Percentiles rank a stretch among this genome's conserved stretches.
These are phyloP conservation scores for Diaporthe capsici DNA, from an alignment of 2,329 filamentous ascomycete genomes.

Conservation along the genomic window DNA sequence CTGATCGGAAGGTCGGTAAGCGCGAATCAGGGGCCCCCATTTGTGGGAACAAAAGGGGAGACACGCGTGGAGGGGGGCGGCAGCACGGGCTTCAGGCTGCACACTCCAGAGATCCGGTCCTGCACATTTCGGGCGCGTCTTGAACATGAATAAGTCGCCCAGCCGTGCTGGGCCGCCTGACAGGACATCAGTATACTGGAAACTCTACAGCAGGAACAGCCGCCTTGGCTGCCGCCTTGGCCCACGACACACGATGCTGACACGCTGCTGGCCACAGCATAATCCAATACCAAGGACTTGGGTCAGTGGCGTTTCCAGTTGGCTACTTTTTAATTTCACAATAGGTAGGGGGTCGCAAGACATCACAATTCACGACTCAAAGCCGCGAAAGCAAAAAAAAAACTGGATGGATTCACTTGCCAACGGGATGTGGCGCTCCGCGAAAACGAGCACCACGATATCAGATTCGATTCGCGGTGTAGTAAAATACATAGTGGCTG, in stretches of 20 bases:
- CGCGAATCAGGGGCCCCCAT: conserved; percentile 12
- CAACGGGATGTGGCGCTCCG: conserved; percentile 32
- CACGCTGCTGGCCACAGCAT: neutral
- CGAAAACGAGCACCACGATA: neutral
- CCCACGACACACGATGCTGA: neutral
- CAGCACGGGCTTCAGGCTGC: conserved; percentile 11
- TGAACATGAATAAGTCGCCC: conserved; percentile 16
- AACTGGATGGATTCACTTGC: neutral
- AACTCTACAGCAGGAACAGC: neutral
- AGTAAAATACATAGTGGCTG: conserved; percentile 15
- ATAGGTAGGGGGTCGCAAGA: neutral
- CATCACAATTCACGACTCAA: neutral
- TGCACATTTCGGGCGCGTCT: conserved; percentile 18
- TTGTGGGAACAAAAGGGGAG: conserved; percentile 31
- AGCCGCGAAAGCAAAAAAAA: neutral
- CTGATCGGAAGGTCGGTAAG: conserved; percentile 27
- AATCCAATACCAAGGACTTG: conserved; percentile 13
- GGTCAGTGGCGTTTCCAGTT: neutral
- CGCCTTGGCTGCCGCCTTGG: conserved; percentile 24
- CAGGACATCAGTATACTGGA: neutral
- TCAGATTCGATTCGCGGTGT: conserved; percentile 16
- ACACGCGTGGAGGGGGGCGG: neutral
- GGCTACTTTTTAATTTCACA: neutral
- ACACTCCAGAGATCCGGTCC: conserved; percentile 10
- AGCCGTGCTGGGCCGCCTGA: conserved; percentile 1